A percentile compares a stretch with the other conserved stretches of the same genome.
Evolutionary conservation across 768 basidiomycete genomes (phyloP).

Genomic region (Mycena epipterygia): DNA sequence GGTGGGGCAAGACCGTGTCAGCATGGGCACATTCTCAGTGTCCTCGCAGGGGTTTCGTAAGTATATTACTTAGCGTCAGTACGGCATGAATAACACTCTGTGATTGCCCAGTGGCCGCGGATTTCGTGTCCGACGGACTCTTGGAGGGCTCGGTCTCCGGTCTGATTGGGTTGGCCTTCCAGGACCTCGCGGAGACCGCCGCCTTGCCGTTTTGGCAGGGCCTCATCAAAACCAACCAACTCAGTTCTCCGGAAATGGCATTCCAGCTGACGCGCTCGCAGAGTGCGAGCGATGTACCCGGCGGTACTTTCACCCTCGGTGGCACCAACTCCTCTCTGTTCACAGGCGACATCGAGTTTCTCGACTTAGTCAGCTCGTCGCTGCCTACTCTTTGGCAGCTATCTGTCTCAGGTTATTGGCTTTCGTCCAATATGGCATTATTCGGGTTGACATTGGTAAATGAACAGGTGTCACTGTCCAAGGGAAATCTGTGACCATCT

Average conservation of each 20-base stretch:
- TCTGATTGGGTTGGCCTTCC: constrained; percentile 83
- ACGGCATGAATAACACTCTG: constrained; percentile 6
- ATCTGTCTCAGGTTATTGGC: constrained; percentile 60
- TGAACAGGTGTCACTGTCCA: constrained; percentile 71
- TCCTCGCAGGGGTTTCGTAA: constrained; percentile 66
- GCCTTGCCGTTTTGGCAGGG: constrained; percentile 78
- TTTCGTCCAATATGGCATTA: neutral
- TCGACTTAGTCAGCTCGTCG: constrained; percentile 56
- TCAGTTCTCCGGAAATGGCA: constrained; percentile 68
- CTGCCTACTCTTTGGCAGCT: constrained; percentile 75
- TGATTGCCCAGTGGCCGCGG: constrained; percentile 66
- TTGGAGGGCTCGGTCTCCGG: constrained; percentile 70
- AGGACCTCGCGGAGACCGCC: constrained; percentile 66
- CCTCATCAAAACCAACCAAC: constrained; percentile 55
- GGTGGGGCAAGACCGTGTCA: constrained; percentile 71
- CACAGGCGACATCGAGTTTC: constrained; percentile 76
- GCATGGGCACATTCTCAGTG: constrained; percentile 74
- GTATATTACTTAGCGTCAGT: constrained; percentile 37
- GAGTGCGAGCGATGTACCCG: constrained; percentile 50
- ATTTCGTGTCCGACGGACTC: constrained; percentile 59
- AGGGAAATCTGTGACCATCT: constrained; percentile 61
- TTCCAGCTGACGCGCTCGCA: constrained; percentile 73
- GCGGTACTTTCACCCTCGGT: constrained; percentile 82
- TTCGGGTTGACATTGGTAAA: constrained; percentile 5
- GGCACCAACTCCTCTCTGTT: constrained; percentile 73